These are phyloP conservation scores for Ogataea thermomethanolica DNA, from an alignment of 805 yeast species.

Conservation along the genomic window DNA sequence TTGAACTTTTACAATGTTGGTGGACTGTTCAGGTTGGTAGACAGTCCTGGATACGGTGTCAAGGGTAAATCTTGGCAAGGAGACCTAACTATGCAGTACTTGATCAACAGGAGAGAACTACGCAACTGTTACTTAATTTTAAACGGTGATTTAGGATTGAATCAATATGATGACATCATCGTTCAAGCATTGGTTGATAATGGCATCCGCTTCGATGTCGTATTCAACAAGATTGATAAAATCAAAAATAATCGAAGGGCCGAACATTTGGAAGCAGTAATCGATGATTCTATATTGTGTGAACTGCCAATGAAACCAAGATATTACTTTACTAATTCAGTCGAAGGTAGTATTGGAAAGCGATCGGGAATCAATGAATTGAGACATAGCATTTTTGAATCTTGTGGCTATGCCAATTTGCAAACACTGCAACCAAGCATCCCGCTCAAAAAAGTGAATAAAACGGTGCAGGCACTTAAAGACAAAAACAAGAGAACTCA, in stretches of 20 bases:
- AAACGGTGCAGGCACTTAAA: slow-evolving; percentile 13
- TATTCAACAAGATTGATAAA: slow-evolving; percentile 75
- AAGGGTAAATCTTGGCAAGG: slow-evolving; percentile 70
- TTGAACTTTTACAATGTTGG: slow-evolving; percentile 71
- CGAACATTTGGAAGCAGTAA: slow-evolving; percentile 36
- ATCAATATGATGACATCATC: slow-evolving; percentile 51
- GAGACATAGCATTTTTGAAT: slow-evolving; percentile 47
- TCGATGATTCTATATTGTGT: slow-evolving; percentile 37
- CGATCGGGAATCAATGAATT: slow-evolving; percentile 55
- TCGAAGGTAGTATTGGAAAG: slow-evolving; percentile 20
- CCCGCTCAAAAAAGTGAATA: slow-evolving; percentile 11
- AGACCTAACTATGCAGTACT: slow-evolving; percentile 57
- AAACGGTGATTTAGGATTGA: slow-evolving; percentile 58
- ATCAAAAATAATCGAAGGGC: slow-evolving; percentile 34
- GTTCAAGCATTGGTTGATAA: slow-evolving; percentile 44
- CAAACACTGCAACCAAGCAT: slow-evolving; percentile 12
- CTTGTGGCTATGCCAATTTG: slow-evolving; percentile 41
- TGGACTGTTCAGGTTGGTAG: slow-evolving; percentile 62
- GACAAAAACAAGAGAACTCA: slow-evolving; percentile 8
- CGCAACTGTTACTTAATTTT: slow-evolving; percentile 59
- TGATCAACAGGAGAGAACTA: slow-evolving; percentile 51
- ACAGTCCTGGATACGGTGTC: slow-evolving; percentile 88
- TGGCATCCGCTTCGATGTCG: slow-evolving; percentile 70
- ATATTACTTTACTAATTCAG: slow-evolving; percentile 50
- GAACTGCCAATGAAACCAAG: slow-evolving; percentile 41